phyloP scores from a whole-genome alignment of 2,329 filamentous ascomycete genomes.

The Trichoderma afroharzianum region DNA sequence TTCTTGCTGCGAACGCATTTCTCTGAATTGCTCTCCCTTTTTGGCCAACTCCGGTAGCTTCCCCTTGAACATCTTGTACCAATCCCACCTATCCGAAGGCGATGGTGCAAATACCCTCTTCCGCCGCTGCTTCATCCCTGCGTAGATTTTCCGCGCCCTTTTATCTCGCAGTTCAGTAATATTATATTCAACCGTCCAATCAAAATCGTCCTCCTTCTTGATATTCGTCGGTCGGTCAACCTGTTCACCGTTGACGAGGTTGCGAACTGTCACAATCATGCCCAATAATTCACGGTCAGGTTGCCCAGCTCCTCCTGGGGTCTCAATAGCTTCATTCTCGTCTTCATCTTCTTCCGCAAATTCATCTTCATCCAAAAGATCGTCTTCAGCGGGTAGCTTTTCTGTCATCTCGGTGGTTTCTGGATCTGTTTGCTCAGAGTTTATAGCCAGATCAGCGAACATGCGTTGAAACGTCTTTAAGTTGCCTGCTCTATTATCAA shows the following conservation, averaged over 20 bases:
- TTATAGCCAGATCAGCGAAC: constrained; percentile 45
- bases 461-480: constrained; percentile 50
- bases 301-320: neutral
- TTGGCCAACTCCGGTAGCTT: constrained; percentile 40
- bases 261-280: constrained; percentile 69
- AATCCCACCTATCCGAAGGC: constrained; percentile 40
- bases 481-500: constrained; percentile 40
- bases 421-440: constrained; percentile 27
- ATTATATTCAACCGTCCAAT: constrained; percentile 78
- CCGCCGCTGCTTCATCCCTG: constrained; percentile 54
- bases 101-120: constrained; percentile 41
- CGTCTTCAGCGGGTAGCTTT: neutral
- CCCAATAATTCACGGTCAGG: constrained; percentile 50
- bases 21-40: constrained; percentile 57
- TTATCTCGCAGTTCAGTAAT: constrained; percentile 57
- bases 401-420: neutral
- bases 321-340: constrained; percentile 9
- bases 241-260: constrained; percentile 64
- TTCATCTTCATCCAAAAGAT: neutral
- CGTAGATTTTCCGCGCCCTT: constrained; percentile 52
- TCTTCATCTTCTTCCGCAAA: constrained; percentile 12
- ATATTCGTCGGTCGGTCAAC: constrained; percentile 57
- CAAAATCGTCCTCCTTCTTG: constrained; percentile 22
- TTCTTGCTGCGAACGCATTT: constrained; percentile 50
- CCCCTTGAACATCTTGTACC: constrained; percentile 47